Evolutionary conservation across 306 rosid species (phyloP), one percentile per base, ranked within the genome.

Genomic region (Casuarina glauca): DNA sequence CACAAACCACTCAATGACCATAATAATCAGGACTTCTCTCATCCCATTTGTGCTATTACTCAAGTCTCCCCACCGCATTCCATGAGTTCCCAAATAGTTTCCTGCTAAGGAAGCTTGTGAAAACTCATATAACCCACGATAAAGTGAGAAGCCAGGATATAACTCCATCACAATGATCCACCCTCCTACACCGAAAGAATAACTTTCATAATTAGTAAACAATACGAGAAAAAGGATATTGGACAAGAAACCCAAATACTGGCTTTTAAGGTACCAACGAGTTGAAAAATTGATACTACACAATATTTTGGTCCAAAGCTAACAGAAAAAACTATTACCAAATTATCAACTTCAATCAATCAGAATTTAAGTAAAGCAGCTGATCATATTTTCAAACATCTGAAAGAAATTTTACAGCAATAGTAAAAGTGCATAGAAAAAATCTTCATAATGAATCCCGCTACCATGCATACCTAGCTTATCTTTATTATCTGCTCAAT

Each of bases 121-220:
- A 67, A 94, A 82, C 86, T 94, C 98, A 54, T 89, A 90, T 73
- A 94, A 51, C 66, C 98, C 97, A 12, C 98, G 90, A 74, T 86
- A 91, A 67, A 94, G 82, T 67, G 96, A 72, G 75, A 94, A 90
- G 48, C 98, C 97, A 13, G 96, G 98, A 84, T 69, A 91, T 70
- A 94, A 70, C 89, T 94, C 90, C 77, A 94, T n/a, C 49, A 75
- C 90, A 84, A 94, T 79, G 78, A 89, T 85, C 94, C 93, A 80
- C 46, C 80, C 83, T 68, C 85, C 97, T 94, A 83, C 79, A 76
- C 11, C 16, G 41, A 20, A 52, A 70, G 32, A 70, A 49, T 26
- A 75, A n/a, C 38, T 17, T 66, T 67, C 19, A 38, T 15, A 72
- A 72, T 38, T 45, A 72, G 61, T 11, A 51, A 6, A 51, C 50